phyloP scores from a whole-genome alignment of 2,329 filamentous ascomycete species.

The Elsinoe batatas region DNA sequence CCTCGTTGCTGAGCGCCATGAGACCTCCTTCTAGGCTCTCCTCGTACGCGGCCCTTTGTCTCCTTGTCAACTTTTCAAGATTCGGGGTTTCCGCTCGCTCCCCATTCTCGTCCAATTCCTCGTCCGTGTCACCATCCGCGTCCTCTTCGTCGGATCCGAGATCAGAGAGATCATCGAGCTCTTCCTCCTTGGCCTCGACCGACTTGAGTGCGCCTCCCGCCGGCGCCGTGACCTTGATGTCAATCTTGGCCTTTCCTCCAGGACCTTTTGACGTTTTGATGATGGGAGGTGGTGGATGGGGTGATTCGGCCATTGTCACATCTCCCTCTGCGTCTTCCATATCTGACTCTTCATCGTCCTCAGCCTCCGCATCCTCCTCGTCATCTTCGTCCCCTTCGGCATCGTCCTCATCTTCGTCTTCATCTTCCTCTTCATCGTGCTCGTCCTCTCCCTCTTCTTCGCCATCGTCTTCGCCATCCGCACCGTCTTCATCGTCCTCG shows the following conservation, averaged over 20 bases:
- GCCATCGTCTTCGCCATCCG: slow-evolving; percentile 22
- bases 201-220: slow-evolving; percentile 27
- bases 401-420: slow-evolving; percentile 21
- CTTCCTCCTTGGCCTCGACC: slow-evolving; percentile 43
- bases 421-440: slow-evolving; percentile 17
- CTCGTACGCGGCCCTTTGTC: slow-evolving; percentile 51
- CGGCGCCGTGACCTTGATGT: slow-evolving; percentile 24
- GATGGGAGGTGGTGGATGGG: slow-evolving; percentile 27
- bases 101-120: slow-evolving; percentile 33
- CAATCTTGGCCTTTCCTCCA: slow-evolving; percentile 19
- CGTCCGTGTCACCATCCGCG: slow-evolving; percentile 30
- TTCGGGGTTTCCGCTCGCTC: slow-evolving; percentile 48
- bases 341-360: slow-evolving; percentile 30
- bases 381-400: slow-evolving; percentile 25
- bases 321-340: slow-evolving; percentile 25
- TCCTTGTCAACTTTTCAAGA: slow-evolving; percentile 55
- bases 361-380: slow-evolving; percentile 33
- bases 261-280: slow-evolving; percentile 22
- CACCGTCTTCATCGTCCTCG: slow-evolving; percentile 20
- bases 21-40: slow-evolving; percentile 27
- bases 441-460: slow-evolving; percentile 17
- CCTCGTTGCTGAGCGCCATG: slow-evolving; percentile 51
- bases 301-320: slow-evolving; percentile 27
- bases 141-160: slow-evolving; percentile 27
- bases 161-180: slow-evolving; percentile 39